These are phyloP conservation scores for Botrytis hyacinthi DNA, from an alignment of 2,329 filamentous ascomycete species.

Conservation along the genomic window DNA sequence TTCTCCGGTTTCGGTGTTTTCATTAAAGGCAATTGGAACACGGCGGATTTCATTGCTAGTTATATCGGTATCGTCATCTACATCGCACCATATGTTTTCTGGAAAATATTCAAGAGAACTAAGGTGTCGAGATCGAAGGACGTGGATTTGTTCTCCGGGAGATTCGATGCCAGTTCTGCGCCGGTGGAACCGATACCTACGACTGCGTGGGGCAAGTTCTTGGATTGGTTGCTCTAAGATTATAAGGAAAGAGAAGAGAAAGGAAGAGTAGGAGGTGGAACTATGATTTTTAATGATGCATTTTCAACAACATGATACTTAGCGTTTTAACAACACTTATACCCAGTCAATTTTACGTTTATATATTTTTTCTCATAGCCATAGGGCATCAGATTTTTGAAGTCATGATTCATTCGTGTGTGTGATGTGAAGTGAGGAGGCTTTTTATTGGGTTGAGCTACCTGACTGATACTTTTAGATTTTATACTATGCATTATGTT, in stretches of 20 bases:
- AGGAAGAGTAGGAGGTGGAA: no score
- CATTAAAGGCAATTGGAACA: slow-evolving; percentile 57
- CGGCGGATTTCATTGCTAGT: slow-evolving; percentile 58
- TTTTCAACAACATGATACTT: slow-evolving; percentile 8
- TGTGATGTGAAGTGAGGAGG: background rate
- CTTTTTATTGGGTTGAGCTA: background rate
- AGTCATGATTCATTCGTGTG: background rate
- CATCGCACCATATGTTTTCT: slow-evolving; percentile 46
- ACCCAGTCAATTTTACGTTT: slow-evolving; percentile 2
- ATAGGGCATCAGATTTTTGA: background rate
- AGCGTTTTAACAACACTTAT: slow-evolving; percentile 5
- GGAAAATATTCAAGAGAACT: slow-evolving; percentile 54
- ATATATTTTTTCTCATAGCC: background rate
- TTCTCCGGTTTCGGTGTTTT: slow-evolving; percentile 69
- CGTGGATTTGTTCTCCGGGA: slow-evolving; percentile 27
- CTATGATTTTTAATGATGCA: background rate
- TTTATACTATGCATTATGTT: background rate
- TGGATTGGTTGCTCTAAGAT: slow-evolving; percentile 9
- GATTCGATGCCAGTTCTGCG: slow-evolving; percentile 7
- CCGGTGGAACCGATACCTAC: slow-evolving; percentile 12
- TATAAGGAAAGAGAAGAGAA: no score
- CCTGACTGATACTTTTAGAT: background rate
- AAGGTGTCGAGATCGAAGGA: slow-evolving; percentile 42
- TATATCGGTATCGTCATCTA: slow-evolving; percentile 53
- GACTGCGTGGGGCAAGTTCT: slow-evolving; percentile 8